Base-by-base conservation (phyloP, 75 land plant genomes). In the Gnetum montanum region DNA sequence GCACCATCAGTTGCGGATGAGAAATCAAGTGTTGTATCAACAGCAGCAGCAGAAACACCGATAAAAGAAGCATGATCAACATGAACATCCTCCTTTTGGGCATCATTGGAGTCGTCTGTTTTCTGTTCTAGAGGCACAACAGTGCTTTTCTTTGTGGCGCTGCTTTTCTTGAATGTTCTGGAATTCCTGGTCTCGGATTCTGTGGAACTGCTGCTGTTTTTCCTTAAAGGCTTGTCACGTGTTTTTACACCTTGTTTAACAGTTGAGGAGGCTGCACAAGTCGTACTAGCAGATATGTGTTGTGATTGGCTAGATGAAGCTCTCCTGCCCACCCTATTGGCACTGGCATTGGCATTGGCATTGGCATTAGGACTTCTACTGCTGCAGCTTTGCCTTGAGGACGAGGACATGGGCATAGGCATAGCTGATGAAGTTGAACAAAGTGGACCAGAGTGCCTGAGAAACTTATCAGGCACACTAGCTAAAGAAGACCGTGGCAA, bases 111-210 rank as follows among this genome's bases (percentile, higher is more conserved):
- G 16, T 78, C 67, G 54, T 73, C 80, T 12, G 97, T 83, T 50
- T 81, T 95, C 16, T 91, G 49, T 44, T 95, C 96, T 45, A 74
- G 63, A 4, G 85, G 85, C 1, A 78, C 82, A 23, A 85, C 83
- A 65, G 68, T 84, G 61, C 81, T 69, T 54, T 76, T 80, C 55
- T 80, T 87, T 7, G 73, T 68, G 13, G 61, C 69, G 59, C 70
- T 78, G 57, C 46, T 71, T 64, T 52, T 47, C 31, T 69, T 71
- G 47, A 55, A 65, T 62, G 77, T 66, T 25, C 69, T 76, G 19
- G 68, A 34, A 27, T 71, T 46, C 43, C n/a, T n/a, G 20, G 47
- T 47, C 29, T 34, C 18, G 40, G 29, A 27, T 49, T 46, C 43
- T 35, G 44, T 34, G 4, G 43, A 22, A 34, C 13, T 19, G 43